phyloP scores from a whole-genome alignment of 2,329 filamentous ascomycete species.

The Sporothrix mexicana region DNA sequence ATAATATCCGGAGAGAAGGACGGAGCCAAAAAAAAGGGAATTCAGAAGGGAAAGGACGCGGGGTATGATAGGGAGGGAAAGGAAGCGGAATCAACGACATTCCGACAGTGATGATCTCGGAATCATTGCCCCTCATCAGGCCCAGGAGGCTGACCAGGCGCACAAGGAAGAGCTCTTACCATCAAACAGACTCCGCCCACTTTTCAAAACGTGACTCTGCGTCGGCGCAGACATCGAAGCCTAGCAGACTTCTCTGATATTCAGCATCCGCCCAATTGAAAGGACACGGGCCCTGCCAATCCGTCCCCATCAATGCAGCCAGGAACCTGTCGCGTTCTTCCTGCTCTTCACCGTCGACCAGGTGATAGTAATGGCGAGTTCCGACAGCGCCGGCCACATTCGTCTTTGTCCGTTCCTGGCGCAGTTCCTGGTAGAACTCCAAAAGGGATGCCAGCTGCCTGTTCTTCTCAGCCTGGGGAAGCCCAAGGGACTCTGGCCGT shows the following conservation, averaged over 20 bases:
- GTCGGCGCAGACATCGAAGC: background rate
- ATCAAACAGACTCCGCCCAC: background rate
- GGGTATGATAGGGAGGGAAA: too few species aligned
- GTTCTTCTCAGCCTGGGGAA: background rate
- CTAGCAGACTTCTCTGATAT: conserved; percentile 2
- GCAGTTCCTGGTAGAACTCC: background rate
- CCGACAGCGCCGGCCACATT: background rate
- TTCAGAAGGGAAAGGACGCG: too few species aligned
- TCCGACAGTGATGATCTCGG: too few species aligned
- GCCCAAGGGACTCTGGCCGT: background rate
- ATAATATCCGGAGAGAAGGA: too few species aligned
- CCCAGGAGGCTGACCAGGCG: too few species aligned
- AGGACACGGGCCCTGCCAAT: background rate
- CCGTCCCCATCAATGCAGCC: background rate
- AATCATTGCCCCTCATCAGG: too few species aligned
- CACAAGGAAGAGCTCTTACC: too few species aligned
- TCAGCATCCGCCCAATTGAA: background rate
- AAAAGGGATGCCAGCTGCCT: background rate
- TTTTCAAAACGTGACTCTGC: background rate
- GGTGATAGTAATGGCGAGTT: background rate
- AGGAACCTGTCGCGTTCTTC: conserved; percentile 5
- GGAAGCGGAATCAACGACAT: too few species aligned
- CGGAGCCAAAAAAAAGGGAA: too few species aligned
- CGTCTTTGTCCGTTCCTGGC: background rate
- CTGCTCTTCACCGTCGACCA: background rate